These are phyloP conservation scores for Paramecium octaurelia DNA, from an alignment of 73 alveolate genomes.

Conservation along the genomic window DNA sequence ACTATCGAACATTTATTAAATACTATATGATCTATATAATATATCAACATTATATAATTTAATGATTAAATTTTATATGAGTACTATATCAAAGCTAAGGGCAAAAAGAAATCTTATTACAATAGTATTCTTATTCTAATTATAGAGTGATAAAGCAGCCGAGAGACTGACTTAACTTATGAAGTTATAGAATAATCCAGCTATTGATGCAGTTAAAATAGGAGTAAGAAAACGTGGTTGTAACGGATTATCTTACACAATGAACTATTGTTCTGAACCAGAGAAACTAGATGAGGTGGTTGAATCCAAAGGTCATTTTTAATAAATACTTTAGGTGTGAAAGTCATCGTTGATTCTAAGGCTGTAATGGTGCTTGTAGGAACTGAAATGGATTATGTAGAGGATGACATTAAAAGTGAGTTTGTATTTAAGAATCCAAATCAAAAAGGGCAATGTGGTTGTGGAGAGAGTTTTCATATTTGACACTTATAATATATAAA, in stretches of 20 bases:
- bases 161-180: conserved; percentile 49
- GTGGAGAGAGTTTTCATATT: conserved; percentile 88
- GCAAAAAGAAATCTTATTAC: not conserved
- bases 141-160: conserved; percentile 62
- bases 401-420: conserved; percentile 74
- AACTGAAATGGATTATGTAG: conserved; percentile 85
- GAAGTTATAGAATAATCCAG: conserved; percentile 36
- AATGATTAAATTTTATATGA: conserved; percentile 4
- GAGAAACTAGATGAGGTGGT: conserved; percentile 78
- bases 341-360: conserved; percentile 73
- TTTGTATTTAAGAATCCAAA: conserved; percentile 85
- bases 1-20: not conserved
- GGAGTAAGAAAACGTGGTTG: conserved; percentile 88
- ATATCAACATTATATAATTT: not conserved
- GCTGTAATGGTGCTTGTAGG: conserved; percentile 85
- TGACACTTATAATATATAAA: conserved; percentile 30
- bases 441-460: conserved; percentile 83
- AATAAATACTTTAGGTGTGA: conserved; percentile 64
- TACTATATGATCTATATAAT: not conserved
- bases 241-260: conserved; percentile 79
- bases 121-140: not conserved
- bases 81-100: conserved; percentile 7
- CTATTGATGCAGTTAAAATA: conserved; percentile 66
- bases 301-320: conserved; percentile 62
- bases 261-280: conserved; percentile 72